Conservation (phyloP, 2,329 filamentous ascomycete species). For the Fusarium citri region DNA sequence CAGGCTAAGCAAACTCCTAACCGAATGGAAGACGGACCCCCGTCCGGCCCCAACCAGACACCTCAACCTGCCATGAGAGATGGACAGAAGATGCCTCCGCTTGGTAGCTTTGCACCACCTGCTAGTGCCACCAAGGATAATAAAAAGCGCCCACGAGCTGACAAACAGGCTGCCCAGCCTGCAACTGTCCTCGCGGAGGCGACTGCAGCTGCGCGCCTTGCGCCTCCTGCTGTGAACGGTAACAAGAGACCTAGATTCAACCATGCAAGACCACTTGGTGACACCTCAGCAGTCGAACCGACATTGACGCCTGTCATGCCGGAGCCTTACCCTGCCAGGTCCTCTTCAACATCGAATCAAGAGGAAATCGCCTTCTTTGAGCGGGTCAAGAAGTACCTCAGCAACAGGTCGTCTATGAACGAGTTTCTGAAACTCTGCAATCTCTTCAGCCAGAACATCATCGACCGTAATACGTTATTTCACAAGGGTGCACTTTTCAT, state of each 20-base stretch:
- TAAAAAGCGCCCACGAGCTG: slow-evolving; percentile 82
- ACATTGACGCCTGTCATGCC: slow-evolving; percentile 90
- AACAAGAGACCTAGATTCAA: slow-evolving; percentile 79
- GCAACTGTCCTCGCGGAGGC: slow-evolving; percentile 59
- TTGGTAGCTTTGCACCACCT: slow-evolving; percentile 91
- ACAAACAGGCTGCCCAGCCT: slow-evolving; percentile 64
- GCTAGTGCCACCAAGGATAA: slow-evolving; percentile 86
- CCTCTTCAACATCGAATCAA: slow-evolving; percentile 76
- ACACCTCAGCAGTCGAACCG: slow-evolving; percentile 78
- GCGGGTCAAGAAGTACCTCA: slow-evolving; percentile 93
- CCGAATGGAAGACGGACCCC: slow-evolving; percentile 67
- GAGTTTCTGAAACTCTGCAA: slow-evolving; percentile 99
- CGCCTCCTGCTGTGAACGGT: slow-evolving; percentile 51
- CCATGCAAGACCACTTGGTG: slow-evolving; percentile 71
- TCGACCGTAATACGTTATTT: slow-evolving; percentile 84
- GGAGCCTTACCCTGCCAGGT: slow-evolving; percentile 83
- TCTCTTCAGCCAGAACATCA: slow-evolving; percentile 91
- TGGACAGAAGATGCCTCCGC: slow-evolving; percentile 86
- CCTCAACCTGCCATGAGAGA: slow-evolving; percentile 67
- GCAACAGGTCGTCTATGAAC: slow-evolving; percentile 90
- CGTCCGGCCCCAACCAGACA: slow-evolving; percentile 62
- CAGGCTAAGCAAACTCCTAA: slow-evolving; percentile 63
- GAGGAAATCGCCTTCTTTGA: slow-evolving; percentile 97
- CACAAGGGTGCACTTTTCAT: slow-evolving; percentile 89
- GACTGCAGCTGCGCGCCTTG: slow-evolving; percentile 52